Base-by-base conservation (phyloP, 2,329 filamentous ascomycete species). In the Exophiala lecanii-corni region DNA sequence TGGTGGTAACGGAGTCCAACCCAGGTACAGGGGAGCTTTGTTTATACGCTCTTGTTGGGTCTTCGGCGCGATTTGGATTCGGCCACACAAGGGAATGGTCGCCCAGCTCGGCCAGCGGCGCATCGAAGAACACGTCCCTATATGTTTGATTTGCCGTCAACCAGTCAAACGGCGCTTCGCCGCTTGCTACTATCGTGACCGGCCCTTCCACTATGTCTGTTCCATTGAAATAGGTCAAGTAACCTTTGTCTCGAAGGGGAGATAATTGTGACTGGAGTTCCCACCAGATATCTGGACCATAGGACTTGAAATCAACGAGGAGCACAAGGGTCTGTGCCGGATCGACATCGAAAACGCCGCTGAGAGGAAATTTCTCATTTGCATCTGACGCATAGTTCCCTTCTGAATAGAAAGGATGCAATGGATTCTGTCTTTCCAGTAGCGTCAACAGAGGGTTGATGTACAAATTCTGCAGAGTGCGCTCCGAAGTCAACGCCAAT, bases 121-220 rank as follows among this genome's bases (percentile, higher is more conserved):
- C 73, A 50, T 76, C 74, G 58, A 73, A 75, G 63, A 77, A 77
- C 42, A 77, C 68, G 51, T 76, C 73, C 20, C 72, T 64, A 54
- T 74, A 70, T 1, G 66, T 71, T 5, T 61, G 49, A 53, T 72
- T 72, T 16, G 67, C 25, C 4, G 44, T 25, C 23, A 76, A 53
- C 23, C 68, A 57, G 34, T 72, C 63, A 52, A 69, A 75, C 0
- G 73, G 73, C 0, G 73, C 67, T 45, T 75, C 69, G 2, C 74
- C 74, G 0, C 74, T 74, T 30, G 67, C 73, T 9, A 78, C 72
- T 4, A 76, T 62, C 0, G 73, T 77, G 35, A 78, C 59, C 0
- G 74, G 69, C 1, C 73, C 64, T 15, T 33, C 20, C 9, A 51
- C 36, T 19, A 44, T 17, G 49, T 9, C 64, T 44, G 54, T 57